Evolutionary conservation across 2,329 filamentous ascomycete species (phyloP).

Genomic region (Xylaria sp.): DNA sequence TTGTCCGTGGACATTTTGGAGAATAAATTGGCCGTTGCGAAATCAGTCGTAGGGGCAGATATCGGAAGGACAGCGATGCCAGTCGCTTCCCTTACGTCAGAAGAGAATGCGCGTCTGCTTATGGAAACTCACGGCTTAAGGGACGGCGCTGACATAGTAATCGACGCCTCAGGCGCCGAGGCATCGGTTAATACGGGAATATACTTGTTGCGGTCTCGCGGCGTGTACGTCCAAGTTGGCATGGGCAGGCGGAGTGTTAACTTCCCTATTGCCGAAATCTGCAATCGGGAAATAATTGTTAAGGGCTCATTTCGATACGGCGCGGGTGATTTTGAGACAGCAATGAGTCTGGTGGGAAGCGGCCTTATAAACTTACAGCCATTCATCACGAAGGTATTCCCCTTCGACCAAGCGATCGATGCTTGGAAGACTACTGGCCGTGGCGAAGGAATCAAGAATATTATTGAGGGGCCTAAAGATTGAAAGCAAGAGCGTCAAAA

Average conservation of each 20-base stretch:
- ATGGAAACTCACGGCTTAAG: neutral
- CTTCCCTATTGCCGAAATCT: slow-evolving; percentile 12
- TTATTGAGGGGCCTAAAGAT: slow-evolving; percentile 16
- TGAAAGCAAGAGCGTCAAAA: too few relatives aligned
- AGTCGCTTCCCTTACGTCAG: neutral
- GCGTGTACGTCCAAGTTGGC: slow-evolving; percentile 22
- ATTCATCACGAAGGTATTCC: slow-evolving; percentile 23
- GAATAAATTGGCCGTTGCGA: slow-evolving; percentile 10
- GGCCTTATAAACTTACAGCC: neutral
- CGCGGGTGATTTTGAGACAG: slow-evolving; percentile 14
- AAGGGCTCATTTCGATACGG: slow-evolving; percentile 22
- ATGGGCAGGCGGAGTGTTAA: slow-evolving; percentile 14
- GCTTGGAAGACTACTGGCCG: slow-evolving; percentile 23
- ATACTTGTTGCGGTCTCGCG: slow-evolving; percentile 7
- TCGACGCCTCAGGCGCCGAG: slow-evolving; percentile 30
- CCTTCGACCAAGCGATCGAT: slow-evolving; percentile 19
- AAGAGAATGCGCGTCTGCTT: slow-evolving; percentile 12
- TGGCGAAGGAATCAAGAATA: slow-evolving; percentile 28
- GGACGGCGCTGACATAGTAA: slow-evolving; percentile 23
- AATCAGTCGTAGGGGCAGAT: neutral
- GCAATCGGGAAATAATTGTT: slow-evolving; percentile 9
- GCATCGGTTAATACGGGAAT: slow-evolving; percentile 26
- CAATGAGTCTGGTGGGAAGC: neutral
- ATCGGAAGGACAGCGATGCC: neutral
- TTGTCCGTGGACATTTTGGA: slow-evolving; percentile 10